Evolutionary conservation across 768 basidiomycete genomes (phyloP), one percentile per base, ranked within the genome.

Genomic region (Pleurotus ostreatus): DNA sequence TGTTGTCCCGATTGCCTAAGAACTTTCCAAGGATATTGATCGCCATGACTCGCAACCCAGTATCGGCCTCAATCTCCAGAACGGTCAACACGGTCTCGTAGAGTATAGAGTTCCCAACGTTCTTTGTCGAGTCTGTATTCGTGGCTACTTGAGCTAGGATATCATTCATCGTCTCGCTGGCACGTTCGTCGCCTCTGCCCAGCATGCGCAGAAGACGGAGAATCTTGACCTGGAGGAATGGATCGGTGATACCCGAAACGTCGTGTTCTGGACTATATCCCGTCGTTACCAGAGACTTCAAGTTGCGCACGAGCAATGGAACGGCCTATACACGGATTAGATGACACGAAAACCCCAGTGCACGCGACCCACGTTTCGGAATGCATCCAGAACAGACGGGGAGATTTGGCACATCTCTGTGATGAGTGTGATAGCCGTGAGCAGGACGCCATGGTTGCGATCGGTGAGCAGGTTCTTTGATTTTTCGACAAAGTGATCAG

Each of bases 11-110:
- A 72, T 99, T 99, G 68, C 92, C 89, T 67, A 99, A 75, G 75
- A 98, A 98, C 72, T 98, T 98, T 55, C 97, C 97, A 34, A 99
- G 81, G 57, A 98, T 98, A 68, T 99, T 99, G 71, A 99, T 99
- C 0, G 97, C 97, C 97, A 99, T 98, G 45, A 98, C 95, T 1
- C 97, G 87, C 18, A 99, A 75, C 16, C 94, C 94, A 41, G 85
- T 89, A 68, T 99, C 97, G 9, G 97, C 95, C 65, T 99, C 94
- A 59, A 98, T 98, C 62, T 99, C 96, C 46, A 99, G 78, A 15
- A 99, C 88, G 1, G 95, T 94, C 60, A 98, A 78, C 5, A 98
- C 96, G 0, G 96, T 96, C 74, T 99, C 97, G 69, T 99, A 99
- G 30, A 99, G 72, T 60, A 99, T 98, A 3, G 96, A 88, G 70